Evolutionary conservation across 2,329 filamentous ascomycete species (phyloP).

Genomic region (Trichoderma sp.): DNA sequence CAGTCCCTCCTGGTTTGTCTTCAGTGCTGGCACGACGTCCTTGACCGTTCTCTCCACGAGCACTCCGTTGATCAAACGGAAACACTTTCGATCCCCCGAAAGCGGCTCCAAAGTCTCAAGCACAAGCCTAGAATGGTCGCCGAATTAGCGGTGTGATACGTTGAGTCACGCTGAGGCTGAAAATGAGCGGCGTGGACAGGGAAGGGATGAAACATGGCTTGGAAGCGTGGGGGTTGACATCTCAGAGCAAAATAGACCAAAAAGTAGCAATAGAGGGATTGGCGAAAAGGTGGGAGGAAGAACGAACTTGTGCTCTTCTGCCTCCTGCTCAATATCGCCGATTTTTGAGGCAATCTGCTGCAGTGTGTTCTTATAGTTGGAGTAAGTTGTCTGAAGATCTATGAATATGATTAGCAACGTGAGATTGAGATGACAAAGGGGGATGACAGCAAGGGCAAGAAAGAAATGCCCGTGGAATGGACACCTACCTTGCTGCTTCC

Average conservation of each 20-base stretch:
- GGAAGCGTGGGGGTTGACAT: not conserved
- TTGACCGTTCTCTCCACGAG: constrained; percentile 90
- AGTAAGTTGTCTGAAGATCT: constrained; percentile 81
- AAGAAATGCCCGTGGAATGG: constrained; percentile 11
- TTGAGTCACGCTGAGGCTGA: constrained; percentile 38
- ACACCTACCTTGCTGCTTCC: constrained; percentile 69
- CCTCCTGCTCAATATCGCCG: constrained; percentile 94
- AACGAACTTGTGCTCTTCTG: constrained; percentile 94
- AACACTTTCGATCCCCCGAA: constrained; percentile 85
- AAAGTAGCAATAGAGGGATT: not conserved
- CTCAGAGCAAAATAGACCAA: not conserved
- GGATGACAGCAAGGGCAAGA: constrained; percentile 1
- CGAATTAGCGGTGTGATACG: constrained; percentile 25
- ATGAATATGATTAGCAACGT: constrained; percentile 6
- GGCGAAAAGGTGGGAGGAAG: not conserved
- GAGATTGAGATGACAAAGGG: not conserved
- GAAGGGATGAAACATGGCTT: not conserved
- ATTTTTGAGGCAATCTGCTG: constrained; percentile 96
- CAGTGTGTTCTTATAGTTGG: constrained; percentile 72
- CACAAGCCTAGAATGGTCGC: constrained; percentile 65
- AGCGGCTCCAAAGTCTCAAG: constrained; percentile 87
- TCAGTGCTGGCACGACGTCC: constrained; percentile 85
- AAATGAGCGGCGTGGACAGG: not conserved
- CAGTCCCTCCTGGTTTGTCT: constrained; percentile 90
- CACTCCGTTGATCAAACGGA: constrained; percentile 97